Conservation (phyloP, 1,284 basidiomycete species). For the Heterobasidion occidentale region DNA sequence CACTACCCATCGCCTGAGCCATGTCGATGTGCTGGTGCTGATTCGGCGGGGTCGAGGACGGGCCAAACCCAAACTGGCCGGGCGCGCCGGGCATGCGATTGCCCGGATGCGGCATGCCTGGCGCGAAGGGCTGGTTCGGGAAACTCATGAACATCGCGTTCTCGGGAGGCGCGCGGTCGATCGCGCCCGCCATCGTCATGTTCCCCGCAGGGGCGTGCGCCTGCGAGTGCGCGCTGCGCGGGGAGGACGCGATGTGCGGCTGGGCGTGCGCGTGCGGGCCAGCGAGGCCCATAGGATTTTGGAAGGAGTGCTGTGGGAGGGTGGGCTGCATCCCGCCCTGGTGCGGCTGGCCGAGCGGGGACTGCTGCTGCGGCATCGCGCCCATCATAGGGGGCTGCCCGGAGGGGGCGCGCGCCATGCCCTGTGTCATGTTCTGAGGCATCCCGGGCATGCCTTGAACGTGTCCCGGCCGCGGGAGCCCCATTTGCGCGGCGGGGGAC, state of each 20-base stretch:
- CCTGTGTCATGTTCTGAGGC: constrained; percentile 26
- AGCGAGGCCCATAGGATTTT: constrained; percentile 24
- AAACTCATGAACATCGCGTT: constrained; percentile 37
- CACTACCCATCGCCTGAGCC: constrained; percentile 21
- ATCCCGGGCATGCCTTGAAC: constrained; percentile 22
- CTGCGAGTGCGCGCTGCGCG: constrained; percentile 22
- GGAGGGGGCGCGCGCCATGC: constrained; percentile 30
- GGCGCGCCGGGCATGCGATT: constrained; percentile 26
- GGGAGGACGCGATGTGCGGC: constrained; percentile 28
- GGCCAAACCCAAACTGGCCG: constrained; percentile 31
- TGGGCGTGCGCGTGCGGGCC: constrained; percentile 11
- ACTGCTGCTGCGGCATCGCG: constrained; percentile 38
- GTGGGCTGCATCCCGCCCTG: constrained; percentile 15
- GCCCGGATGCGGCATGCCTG: constrained; percentile 22
- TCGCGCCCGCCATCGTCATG: constrained; percentile 20
- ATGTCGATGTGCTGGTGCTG: constrained; percentile 24
- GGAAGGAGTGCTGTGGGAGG: constrained; percentile 31
- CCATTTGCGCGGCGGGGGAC: constrained; percentile 32
- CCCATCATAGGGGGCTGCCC: constrained; percentile 39
- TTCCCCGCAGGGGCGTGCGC: constrained; percentile 25
- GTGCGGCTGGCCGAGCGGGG: constrained; percentile 28
- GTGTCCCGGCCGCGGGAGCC: constrained; percentile 23
- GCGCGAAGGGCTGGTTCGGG: constrained; percentile 28
- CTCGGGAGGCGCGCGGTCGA: constrained; percentile 36
- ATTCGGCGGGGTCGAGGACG: constrained; percentile 35